Evolutionary conservation across 2,329 filamentous ascomycete species (phyloP).

Genomic region (Alternaria infectoria): DNA sequence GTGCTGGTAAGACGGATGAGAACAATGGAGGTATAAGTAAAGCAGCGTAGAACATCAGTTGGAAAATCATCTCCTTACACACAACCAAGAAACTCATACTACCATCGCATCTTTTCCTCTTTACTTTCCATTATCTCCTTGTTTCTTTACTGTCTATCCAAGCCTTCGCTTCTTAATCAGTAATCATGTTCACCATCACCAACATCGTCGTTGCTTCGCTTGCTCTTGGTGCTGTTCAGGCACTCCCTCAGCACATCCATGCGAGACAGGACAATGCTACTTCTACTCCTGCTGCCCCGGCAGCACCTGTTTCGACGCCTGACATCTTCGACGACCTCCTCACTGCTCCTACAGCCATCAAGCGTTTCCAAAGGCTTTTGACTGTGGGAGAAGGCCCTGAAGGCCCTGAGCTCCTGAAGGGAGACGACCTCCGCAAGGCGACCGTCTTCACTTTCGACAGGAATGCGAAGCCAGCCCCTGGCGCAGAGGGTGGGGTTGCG

Average conservation of each 20-base stretch:
- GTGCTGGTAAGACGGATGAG: not conserved
- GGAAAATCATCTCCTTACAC: slow-evolving; percentile 33
- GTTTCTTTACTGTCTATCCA: slow-evolving; percentile 28
- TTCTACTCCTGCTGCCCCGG: slow-evolving; percentile 6
- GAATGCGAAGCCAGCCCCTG: slow-evolving; percentile 47
- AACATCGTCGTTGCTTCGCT: slow-evolving; percentile 44
- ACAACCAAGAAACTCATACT: slow-evolving; percentile 36
- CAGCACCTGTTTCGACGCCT: slow-evolving; percentile 15
- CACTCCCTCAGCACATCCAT: slow-evolving; percentile 30
- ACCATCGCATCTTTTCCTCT: slow-evolving; percentile 21
- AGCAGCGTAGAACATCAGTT: not conserved
- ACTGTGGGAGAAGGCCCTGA: slow-evolving; percentile 28
- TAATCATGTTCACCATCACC: slow-evolving; percentile 45
- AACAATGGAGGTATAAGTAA: slow-evolving; percentile 34
- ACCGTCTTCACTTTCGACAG: slow-evolving; percentile 70
- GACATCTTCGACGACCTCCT: slow-evolving; percentile 41
- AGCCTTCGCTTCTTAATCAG: slow-evolving; percentile 25
- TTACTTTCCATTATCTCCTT: slow-evolving; percentile 21
- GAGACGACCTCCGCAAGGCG: slow-evolving; percentile 37
- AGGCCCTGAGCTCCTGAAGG: slow-evolving; percentile 31
- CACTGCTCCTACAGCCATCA: slow-evolving; percentile 45
- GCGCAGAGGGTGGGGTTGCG: slow-evolving; percentile 61
- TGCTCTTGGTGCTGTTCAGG: slow-evolving; percentile 39
- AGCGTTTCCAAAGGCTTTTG: slow-evolving; percentile 48
- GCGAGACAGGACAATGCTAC: not conserved